phyloP scores from a whole-genome alignment of 495 filamentous ascomycete species.

The Oleoguttula mirabilis region DNA sequence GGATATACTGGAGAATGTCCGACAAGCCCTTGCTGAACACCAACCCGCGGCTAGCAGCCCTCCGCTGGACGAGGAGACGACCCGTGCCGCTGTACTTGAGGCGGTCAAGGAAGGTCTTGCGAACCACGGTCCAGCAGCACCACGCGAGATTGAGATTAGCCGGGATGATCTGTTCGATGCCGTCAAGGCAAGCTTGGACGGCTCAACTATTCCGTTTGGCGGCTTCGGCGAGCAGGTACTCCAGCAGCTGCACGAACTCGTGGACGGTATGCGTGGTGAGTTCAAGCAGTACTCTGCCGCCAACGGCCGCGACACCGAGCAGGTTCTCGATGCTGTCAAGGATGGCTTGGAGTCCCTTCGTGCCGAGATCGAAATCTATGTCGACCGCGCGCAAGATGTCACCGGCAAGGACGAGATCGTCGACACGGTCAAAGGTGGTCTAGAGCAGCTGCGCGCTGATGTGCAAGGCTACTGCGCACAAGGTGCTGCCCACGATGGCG shows the following conservation, averaged over 20 bases:
- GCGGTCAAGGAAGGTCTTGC: slow-evolving; percentile 47
- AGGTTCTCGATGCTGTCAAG: slow-evolving; percentile 72
- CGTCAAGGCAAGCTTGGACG: slow-evolving; percentile 49
- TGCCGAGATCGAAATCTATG: slow-evolving; percentile 70
- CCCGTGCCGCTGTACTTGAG: slow-evolving; percentile 42
- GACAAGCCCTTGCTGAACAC: slow-evolving; percentile 65
- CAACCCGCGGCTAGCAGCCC: slow-evolving; percentile 34
- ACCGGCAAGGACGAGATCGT: slow-evolving; percentile 67
- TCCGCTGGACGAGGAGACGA: slow-evolving; percentile 30
- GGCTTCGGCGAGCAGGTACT: slow-evolving; percentile 53
- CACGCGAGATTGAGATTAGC: slow-evolving; percentile 48
- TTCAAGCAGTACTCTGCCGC: slow-evolving; percentile 63
- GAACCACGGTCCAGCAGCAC: slow-evolving; percentile 32
- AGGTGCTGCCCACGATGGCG: slow-evolving; percentile 29
- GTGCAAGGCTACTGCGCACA: slow-evolving; percentile 51
- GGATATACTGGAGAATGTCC: slow-evolving; percentile 62
- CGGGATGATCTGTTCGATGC: slow-evolving; percentile 56
- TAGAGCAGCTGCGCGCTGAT: slow-evolving; percentile 62
- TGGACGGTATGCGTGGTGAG: slow-evolving; percentile 57
- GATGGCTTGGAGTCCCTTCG: slow-evolving; percentile 72
- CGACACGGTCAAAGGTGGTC: slow-evolving; percentile 55
- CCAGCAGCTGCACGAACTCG: slow-evolving; percentile 60
- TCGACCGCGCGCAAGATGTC: slow-evolving; percentile 52
- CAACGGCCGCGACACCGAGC: slow-evolving; percentile 64
- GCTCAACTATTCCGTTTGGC: slow-evolving; percentile 36